Base-by-base conservation (phyloP, 352 stramenopile species). In the Pythium insidiosum region DNA sequence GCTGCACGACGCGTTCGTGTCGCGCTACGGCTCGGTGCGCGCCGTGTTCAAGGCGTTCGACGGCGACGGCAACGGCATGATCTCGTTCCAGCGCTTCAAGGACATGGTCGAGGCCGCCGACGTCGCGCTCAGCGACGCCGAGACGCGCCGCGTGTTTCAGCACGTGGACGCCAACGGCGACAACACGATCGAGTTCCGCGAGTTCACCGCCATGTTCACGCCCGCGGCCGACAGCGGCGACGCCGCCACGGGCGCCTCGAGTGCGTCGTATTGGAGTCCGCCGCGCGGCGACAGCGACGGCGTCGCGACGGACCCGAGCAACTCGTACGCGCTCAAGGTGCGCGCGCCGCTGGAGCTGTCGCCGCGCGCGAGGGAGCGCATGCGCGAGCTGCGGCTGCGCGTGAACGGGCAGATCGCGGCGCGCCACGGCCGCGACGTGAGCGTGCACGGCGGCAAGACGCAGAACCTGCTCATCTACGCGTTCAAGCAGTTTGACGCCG, bases 1-100 rank as follows among this genome's bases (percentile, higher is more conserved):
- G 41, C 43, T 90, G 12, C 81, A 68, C 37, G 67, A 73, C 26
- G 68, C 76, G 2, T 84, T 88, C 31, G 66, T 86, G 43, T 57
- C 77, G 25, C 78, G 78, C 36, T 90, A 88, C 38, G 78, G 78
- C 3, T 90, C 78, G 1, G 77, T 90, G 58, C 71, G 73, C 23
- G 73, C 78, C 6, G 77, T 88, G 15, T 90, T 87, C 52, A 62
- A 63, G 28, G 78, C 78, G 5, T 86, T 90, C 41, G 78, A 90
- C 47, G 63, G 53, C 18, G 68, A 85, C 26, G 61, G 52, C 6
- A 72, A 80, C 35, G 78, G 78, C 0, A 65, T 79, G 49, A 85
- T 90, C 47, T 81, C 78, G 28, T 78, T 70, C 22, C 71, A 88
- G 61, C 71, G 77, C 18, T 87, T 90, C 35, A 43, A 64, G 10